Conservation (phyloP, 441 rosid genomes). For the Macaranga tanarius region DNA sequence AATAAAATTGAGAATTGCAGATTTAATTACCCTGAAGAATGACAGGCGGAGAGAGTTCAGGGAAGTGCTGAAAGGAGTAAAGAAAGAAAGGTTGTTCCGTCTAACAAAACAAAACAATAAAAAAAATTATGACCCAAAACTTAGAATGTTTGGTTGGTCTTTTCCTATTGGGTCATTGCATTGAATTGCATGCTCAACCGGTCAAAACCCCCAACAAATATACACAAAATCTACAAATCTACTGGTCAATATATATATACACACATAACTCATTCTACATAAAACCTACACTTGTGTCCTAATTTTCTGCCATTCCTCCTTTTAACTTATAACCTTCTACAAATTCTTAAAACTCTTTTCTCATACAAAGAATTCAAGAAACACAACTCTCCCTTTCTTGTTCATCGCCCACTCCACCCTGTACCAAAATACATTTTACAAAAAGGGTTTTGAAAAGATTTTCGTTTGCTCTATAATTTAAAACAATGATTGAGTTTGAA, state of each 20-base stretch:
- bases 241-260: not conserved
- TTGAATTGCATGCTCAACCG: slow-evolving; percentile 27
- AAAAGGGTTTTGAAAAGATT: too few species aligned
- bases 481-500: too few species aligned
- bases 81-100: slow-evolving; percentile 43
- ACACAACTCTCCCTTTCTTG: too few species aligned
- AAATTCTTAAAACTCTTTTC: too few species aligned
- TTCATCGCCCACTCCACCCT: too few species aligned
- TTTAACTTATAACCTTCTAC: too few species aligned
- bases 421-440: too few species aligned
- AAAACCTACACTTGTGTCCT: too few species aligned
- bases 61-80: not conserved
- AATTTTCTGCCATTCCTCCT: too few species aligned
- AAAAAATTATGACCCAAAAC: slow-evolving; percentile 15
- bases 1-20: not conserved
- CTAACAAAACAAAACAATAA: slow-evolving; percentile 35
- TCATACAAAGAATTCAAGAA: too few species aligned
- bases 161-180: not conserved
- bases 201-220: slow-evolving; percentile 26
- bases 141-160: slow-evolving; percentile 50
- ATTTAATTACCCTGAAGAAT: not conserved
- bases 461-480: too few species aligned
- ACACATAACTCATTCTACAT: too few species aligned
- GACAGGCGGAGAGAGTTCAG: not conserved
- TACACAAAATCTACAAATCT: not conserved